A percentile compares a stretch with the other conserved stretches of the same genome.
phyloP scores from a whole-genome alignment of 495 filamentous ascomycete species.

The Podospora fimiseda region DNA sequence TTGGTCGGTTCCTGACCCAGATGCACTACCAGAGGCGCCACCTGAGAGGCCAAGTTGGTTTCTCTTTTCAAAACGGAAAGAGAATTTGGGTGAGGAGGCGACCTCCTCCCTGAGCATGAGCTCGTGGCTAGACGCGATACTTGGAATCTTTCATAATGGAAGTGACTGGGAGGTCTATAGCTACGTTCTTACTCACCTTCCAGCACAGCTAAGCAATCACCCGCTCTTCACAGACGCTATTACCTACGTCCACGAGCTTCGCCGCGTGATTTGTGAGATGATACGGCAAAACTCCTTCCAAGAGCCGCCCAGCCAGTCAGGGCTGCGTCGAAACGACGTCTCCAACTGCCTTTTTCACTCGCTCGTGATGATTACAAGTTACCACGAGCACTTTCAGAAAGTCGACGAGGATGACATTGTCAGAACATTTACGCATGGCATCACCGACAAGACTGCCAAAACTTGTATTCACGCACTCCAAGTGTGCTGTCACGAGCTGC shows the following conservation, averaged over 20 bases:
- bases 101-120: constrained; percentile 53
- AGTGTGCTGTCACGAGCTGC: constrained; percentile 89
- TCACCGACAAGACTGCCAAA: constrained; percentile 78
- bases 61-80: constrained; percentile 26
- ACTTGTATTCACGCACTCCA: constrained; percentile 91
- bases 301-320: constrained; percentile 66
- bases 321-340: constrained; percentile 81
- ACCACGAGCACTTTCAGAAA: constrained; percentile 77
- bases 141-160: constrained; percentile 66
- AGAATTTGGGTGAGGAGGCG: constrained; percentile 2
- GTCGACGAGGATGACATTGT: constrained; percentile 85
- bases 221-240: constrained; percentile 69
- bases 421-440: constrained; percentile 71
- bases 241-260: constrained; percentile 67
- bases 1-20: constrained; percentile 47
- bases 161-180: constrained; percentile 93
- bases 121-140: constrained; percentile 69
- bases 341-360: constrained; percentile 80
- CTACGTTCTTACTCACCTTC: constrained; percentile 80
- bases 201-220: constrained; percentile 81
- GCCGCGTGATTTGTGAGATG: constrained; percentile 72
- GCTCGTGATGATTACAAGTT: constrained; percentile 78
- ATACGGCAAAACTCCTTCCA: constrained; percentile 66
- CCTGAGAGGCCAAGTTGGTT: constrained; percentile 38
- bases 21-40: constrained; percentile 43